Conservation (phyloP, 2,329 filamentous ascomycete genomes). For the Claviceps sp. region DNA sequence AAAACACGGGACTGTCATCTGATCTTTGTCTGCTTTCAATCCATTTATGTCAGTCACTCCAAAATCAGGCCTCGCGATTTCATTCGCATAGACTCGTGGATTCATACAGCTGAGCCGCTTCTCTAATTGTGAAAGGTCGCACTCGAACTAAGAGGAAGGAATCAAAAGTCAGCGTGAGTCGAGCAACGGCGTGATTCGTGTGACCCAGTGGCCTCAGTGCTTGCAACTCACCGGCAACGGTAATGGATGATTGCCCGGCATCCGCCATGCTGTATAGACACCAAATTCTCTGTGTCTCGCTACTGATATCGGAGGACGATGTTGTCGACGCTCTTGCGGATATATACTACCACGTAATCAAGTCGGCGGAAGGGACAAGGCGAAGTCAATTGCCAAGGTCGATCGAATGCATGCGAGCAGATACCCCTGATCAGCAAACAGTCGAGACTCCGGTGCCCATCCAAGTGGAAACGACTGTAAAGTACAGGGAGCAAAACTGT, state of each 20-base stretch:
- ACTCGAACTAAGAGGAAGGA: conserved; percentile 41
- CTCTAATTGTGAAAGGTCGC: conserved; percentile 68
- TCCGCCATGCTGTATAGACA: conserved; percentile 12
- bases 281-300: neutral
- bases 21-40: conserved; percentile 36
- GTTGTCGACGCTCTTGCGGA: neutral
- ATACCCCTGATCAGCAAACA: neutral
- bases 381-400: neutral
- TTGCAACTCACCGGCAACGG: conserved; percentile 35
- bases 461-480: neutral
- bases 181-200: conserved; percentile 5
- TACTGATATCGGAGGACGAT: neutral
- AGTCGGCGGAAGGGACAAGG: neutral
- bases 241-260: conserved; percentile 38
- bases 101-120: conserved; percentile 75
- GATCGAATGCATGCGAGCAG: neutral
- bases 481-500: neutral
- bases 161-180: neutral
- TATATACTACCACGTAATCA: neutral
- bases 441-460: neutral
- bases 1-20: conserved; percentile 80
- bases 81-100: neutral
- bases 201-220: neutral
- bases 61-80: neutral
- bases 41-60: conserved; percentile 2